Base-by-base conservation (phyloP, 2,329 filamentous ascomycete species). In the Aphanocladium album region DNA sequence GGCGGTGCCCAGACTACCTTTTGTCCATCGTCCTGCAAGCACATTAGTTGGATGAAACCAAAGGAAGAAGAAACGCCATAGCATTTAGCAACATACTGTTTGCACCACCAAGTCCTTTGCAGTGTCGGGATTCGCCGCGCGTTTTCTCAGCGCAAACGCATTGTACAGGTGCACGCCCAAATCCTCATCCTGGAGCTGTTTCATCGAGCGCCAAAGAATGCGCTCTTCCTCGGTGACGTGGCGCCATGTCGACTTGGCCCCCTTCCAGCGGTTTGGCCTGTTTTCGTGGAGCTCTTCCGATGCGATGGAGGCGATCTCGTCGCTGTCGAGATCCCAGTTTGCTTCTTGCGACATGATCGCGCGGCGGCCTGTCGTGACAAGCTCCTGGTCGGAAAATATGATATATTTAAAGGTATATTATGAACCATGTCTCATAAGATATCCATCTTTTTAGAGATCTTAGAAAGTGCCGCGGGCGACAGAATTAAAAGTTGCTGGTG, bases 161-260 rank as follows among this genome's bases (percentile, higher is more conserved):
- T 95, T 91, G 75, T 90, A 96, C 5, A 97, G 77, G 74, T 96
- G 93, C 49, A 87, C 75, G 0, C 84, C 80, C 12, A 97, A 76
- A 69, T 97, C 88, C 57, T 82, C 78, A 43, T 88, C 83, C 39
- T 84, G 79, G 17, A 86, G 71, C 50, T 84, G 80, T 61, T 88
- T 82, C 60, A 96, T 77, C 8, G 87, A 86, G 5, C 80, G 76
- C 61, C 83, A 82, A 2, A 90, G 79, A 8, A 81, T 79, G 16
- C 88, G 81, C 62, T 92, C 89, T 35, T 82, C 75, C 54, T 79
- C 76, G 1, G 87, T 91, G 61, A 84, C 76, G 11, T 73, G 68
- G 58, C 77, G 78, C 91, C 92, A 96, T 65, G 87, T 88, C 37
- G 82, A 82, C 17, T 81, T 73, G 1, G 81, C 74, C 1, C 91